These are phyloP conservation scores for Verticillium nonalfalfae DNA, from an alignment of 2,329 filamentous ascomycete genomes.

Conservation along the genomic window DNA sequence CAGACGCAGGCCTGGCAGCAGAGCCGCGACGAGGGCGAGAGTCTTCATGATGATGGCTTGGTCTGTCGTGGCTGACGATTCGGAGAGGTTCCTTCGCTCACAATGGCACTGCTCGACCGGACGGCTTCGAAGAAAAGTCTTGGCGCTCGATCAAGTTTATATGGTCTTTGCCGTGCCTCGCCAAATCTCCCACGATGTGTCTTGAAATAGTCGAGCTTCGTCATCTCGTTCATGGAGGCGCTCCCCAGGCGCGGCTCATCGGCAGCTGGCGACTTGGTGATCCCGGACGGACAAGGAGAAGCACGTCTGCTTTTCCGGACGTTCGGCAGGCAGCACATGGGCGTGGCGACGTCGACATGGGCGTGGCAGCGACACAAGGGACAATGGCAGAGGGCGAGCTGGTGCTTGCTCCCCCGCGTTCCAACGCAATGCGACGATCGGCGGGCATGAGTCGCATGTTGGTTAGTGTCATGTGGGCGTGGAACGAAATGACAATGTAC, in stretches of 20 bases:
- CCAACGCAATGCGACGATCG: not conserved
- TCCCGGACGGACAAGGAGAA: not conserved
- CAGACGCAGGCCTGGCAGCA: not conserved
- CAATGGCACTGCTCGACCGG: not conserved
- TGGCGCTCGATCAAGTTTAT: not conserved
- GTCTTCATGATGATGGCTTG: conserved; percentile 5
- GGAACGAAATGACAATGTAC: not conserved
- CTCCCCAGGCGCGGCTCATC: not conserved
- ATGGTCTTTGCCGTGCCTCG: too few species aligned
- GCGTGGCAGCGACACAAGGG: not conserved
- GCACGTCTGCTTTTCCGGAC: not conserved
- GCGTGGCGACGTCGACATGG: too few species aligned
- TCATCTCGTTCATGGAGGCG: not conserved
- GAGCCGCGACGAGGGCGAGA: conserved; percentile 1
- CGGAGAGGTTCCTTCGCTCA: too few species aligned
- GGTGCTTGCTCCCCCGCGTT: not conserved
- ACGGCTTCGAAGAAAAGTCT: not conserved
- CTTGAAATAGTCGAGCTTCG: too few species aligned
- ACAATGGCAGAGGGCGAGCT: not conserved
- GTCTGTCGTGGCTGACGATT: not conserved
- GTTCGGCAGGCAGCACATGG: not conserved
- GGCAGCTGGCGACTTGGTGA: not conserved
- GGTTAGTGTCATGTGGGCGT: not conserved
- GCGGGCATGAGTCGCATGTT: not conserved
- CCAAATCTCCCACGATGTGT: too few species aligned